Evolutionary conservation across 495 filamentous ascomycete genomes (phyloP), one percentile per base, ranked within the genome.

Genomic region (Lophium mytilinum): DNA sequence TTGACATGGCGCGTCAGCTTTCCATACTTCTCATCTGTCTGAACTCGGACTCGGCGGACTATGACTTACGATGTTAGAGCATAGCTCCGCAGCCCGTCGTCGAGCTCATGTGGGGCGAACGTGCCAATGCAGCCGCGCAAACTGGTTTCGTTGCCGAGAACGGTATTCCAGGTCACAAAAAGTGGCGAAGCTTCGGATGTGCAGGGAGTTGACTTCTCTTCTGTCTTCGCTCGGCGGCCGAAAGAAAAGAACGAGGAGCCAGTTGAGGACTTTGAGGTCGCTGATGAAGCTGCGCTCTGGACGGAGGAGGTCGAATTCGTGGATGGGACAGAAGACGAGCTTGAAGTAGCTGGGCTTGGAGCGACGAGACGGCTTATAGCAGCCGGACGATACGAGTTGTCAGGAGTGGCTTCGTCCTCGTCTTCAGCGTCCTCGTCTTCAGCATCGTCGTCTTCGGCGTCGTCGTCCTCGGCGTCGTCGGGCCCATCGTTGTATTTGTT

Each of bases 61-160:
- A 50, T 33, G 47, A 78, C 82, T 61, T 75, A 89, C 76, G 90
- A 89, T 53, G 87, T 95, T 47, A 95, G 74, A 43, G 93, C 87
- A 72, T 96, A 97, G 42, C 77, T 83, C 37, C 80, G 77, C 33
- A 98, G 74, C 1, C 90, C 93, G 4, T 77, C 65, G 19, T 80
- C 75, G 9, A 98, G 80, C 21, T 83, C 78, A 65, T 90, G 86
- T 5, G 83, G 68, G 56, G 93, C 90, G 67, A 97, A 97, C 0
- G 93, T 98, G 60, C 93, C 93, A 65, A 98, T 98, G 77, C 93
- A 98, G 34, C 93, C 93, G 46, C 93, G 87, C 14, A 98, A 78
- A 36, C 78, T 84, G 53, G 78, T 69, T 14, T 79, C 81, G 56
- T 78, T 78, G 21, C 75, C 75, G 0, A 68, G 56, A 30, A 87